phyloP scores from a whole-genome alignment of 257 asterid genomes.

The Scutellaria galericulata region DNA sequence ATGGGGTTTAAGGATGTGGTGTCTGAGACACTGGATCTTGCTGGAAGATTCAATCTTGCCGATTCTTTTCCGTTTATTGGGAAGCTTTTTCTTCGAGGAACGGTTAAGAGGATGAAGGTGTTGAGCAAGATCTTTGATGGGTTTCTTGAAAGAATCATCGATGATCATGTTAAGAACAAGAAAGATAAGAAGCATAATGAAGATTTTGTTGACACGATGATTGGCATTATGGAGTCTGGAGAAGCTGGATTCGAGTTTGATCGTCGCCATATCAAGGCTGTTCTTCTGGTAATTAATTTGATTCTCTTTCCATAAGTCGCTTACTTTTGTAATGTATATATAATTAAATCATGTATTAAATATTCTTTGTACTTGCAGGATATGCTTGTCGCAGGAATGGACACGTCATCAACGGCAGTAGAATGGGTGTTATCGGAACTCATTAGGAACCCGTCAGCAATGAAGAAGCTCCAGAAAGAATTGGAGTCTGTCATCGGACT shows the following conservation, averaged over 20 bases:
- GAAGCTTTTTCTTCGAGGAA: constrained; percentile 46
- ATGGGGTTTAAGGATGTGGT: constrained; percentile 34
- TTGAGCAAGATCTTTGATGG: constrained; percentile 33
- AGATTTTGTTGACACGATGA: constrained; percentile 42
- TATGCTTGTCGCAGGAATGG: constrained; percentile 40
- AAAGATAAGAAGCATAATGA: background rate
- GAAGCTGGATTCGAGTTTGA: constrained; percentile 46
- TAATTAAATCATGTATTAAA: no score
- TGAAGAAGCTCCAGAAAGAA: constrained; percentile 41
- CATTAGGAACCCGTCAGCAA: constrained; percentile 36
- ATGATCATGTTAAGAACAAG: constrained; percentile 39
- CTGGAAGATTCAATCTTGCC: constrained; percentile 34
- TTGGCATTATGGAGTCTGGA: constrained; percentile 44
- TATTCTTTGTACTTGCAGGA: constrained; percentile 31
- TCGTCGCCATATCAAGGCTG: constrained; percentile 49
- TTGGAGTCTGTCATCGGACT: constrained; percentile 34
- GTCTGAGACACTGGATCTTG: constrained; percentile 20
- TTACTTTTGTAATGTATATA: background rate
- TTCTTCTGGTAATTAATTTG: constrained; percentile 35
- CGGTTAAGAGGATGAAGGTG: constrained; percentile 28
- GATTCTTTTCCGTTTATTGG: constrained; percentile 46
- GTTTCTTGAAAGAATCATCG: constrained; percentile 42
- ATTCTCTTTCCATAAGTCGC: background rate
- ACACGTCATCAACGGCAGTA: constrained; percentile 33
- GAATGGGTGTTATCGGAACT: constrained; percentile 47